Conservation (phyloP, 2,329 filamentous ascomycete species). For the Talaromyces pinophilus region DNA sequence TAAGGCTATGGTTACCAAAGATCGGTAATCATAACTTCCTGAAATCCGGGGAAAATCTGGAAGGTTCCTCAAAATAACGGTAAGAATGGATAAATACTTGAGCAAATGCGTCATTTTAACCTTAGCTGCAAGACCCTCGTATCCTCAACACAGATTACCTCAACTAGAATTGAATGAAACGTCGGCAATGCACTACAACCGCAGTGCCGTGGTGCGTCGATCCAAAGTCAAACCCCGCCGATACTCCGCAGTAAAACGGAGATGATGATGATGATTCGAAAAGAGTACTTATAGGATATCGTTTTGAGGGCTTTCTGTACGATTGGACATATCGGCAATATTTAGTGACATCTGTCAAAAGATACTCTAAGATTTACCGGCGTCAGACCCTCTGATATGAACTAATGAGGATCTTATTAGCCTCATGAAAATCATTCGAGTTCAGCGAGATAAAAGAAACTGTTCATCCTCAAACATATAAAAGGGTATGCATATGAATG, state of each 20-base stretch:
- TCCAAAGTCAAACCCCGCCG: neutral
- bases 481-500: neutral
- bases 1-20: neutral
- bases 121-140: neutral
- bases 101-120: neutral
- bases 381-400: neutral
- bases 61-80: neutral
- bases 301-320: neutral
- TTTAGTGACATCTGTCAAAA: neutral
- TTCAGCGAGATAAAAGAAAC: neutral
- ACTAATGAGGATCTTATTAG: neutral
- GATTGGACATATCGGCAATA: neutral
- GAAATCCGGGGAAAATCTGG: neutral
- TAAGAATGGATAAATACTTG: neutral
- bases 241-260: constrained; percentile 1
- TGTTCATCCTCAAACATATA: neutral
- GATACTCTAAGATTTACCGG: neutral
- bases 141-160: neutral
- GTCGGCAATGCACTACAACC: neutral
- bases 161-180: neutral
- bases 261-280: neutral
- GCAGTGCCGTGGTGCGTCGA: neutral
- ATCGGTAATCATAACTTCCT: neutral
- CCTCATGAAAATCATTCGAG: neutral
- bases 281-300: neutral